Evolutionary conservation across 2,329 filamentous ascomycete genomes (phyloP), one percentile per base, ranked within the genome.

Genomic region (Epicoccum sorghinum): DNA sequence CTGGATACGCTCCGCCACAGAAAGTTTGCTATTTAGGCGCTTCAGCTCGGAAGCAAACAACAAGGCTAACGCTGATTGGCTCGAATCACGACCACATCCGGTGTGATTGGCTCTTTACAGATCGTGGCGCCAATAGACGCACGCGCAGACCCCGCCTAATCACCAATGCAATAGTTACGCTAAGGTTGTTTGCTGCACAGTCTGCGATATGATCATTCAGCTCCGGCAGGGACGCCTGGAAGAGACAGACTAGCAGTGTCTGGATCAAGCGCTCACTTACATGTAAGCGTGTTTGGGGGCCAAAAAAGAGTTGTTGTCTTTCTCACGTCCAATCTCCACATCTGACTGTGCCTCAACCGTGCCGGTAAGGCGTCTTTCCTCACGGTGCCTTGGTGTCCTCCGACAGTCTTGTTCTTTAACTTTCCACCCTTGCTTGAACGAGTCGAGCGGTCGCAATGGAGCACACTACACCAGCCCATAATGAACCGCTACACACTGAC

Each of bases 341-440:
- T 43, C 51, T 48, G 24, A 39, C 44, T 47, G 51, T 48, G 51
- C 51, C 51, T 47, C 51, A 38, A 24, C 27, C 35, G 44, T 47
- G 47, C 47, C 25, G 39, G 29, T 38, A 44, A 43, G 39, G 39
- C 51, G 38, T 33, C 18, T 39, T 14, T 6, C 29, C 5, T 33
- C 12, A n/a, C 4, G 22, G 44, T 39, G 33, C 27, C 32, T 32
- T 33, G 13, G 30, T 35, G 14, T 6, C 4, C 14, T 27, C 13
- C 12, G 5, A 35, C 23, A 7, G 30, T 4, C 23, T 24, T n/a
- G 12, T 30, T n/a, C 24, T 24, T 25, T 32, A 18, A 18, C 23
- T 13, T 2, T n/a, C 14, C 27, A n/a, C 23, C 22, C 13, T 12
- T n/a, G 32, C 32, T 5, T 13, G 27, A 9, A 29, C 5, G 23